Evolutionary conservation across 2,329 filamentous ascomycete genomes (phyloP).

Genomic region (Fusarium sp.): DNA sequence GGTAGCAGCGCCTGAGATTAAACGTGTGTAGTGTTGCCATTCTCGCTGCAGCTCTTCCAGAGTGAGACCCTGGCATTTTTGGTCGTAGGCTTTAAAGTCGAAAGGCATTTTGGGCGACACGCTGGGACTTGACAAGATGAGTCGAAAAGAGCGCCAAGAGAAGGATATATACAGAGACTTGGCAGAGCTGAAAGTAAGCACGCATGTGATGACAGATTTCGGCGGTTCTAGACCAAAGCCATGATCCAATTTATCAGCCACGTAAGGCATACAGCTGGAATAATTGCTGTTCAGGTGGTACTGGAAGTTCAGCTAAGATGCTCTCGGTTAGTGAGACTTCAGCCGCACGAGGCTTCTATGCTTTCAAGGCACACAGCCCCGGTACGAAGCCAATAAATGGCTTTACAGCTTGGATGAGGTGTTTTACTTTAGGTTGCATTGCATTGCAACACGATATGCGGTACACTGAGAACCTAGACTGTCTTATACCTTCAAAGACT

Average conservation of each 20-base stretch:
- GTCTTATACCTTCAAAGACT: too few relatives aligned
- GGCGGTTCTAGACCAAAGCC: background rate
- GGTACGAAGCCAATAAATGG: background rate
- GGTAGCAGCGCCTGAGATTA: slow-evolving; percentile 55
- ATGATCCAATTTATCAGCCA: slow-evolving; percentile 15
- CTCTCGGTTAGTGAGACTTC: slow-evolving; percentile 10
- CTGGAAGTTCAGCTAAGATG: background rate
- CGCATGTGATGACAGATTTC: too few relatives aligned
- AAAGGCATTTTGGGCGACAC: slow-evolving; percentile 50
- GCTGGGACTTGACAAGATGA: fast-evolving
- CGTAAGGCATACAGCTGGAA: slow-evolving; percentile 15
- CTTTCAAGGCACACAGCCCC: background rate
- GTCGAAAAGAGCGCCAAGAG: background rate
- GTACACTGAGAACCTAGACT: too few relatives aligned
- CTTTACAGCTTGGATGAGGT: fast-evolving
- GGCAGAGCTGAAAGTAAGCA: background rate
- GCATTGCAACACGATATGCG: fast-evolving
- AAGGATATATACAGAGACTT: background rate
- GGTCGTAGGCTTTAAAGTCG: slow-evolving; percentile 55
- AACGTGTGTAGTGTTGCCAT: slow-evolving; percentile 58
- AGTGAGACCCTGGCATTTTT: slow-evolving; percentile 53
- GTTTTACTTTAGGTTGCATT: fast-evolving
- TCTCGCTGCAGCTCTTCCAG: slow-evolving; percentile 54
- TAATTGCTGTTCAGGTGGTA: background rate
- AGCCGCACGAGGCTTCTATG: slow-evolving; percentile 27